Base-by-base conservation (phyloP, 352 stramenopile species). In the Blastocystis sp. region DNA sequence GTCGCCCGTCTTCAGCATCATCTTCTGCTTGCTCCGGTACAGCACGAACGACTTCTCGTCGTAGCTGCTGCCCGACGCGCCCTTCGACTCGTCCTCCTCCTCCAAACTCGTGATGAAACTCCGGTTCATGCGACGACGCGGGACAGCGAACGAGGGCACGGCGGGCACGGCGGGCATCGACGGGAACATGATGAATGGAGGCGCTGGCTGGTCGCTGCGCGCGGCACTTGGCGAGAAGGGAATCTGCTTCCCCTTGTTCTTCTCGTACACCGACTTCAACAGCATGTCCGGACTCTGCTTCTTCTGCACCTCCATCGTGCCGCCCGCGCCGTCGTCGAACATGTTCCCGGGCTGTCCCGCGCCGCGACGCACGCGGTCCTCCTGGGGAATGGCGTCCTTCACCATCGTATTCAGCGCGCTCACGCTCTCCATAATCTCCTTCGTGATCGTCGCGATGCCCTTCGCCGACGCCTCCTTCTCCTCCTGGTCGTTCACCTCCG, bases 21-120 rank as follows among this genome's bases (percentile, higher is more conserved):
- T 51, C 74, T 85, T 85, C 29, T 66, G 35, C 74, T 85, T 85
- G 61, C 74, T 85, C 3, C 74, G 74, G 37, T 85, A 85, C 50
- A 85, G 59, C 24, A 85, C 60, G 45, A 67, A 85, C 10, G 74
- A 69, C 3, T 41, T n/a, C 26, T 85, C 55, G 37, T 85, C 74
- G 37, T 85, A 85, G 0, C 66, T 24, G 31, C 31, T 69, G 21
- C n/a, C 70, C n/a, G n/a, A n/a, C 37, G 65, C 74, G 4, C n/a
- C 6, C 59, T 69, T 62, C 1, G 1, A 3, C 19, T 66, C 35
- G 51, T 50, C 41, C 41, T 55, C 41, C 41, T 29, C 35, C 66
- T 6, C 45, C n/a, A n/a, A n/a, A n/a, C n/a, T n/a, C n/a, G n/a
- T n/a, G n/a, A n/a, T n/a, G n/a, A n/a, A n/a, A 37, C 2, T 33